Evolutionary conservation across 2,329 filamentous ascomycete species (phyloP).

Genomic region (Phialemonium atrogriseum): DNA sequence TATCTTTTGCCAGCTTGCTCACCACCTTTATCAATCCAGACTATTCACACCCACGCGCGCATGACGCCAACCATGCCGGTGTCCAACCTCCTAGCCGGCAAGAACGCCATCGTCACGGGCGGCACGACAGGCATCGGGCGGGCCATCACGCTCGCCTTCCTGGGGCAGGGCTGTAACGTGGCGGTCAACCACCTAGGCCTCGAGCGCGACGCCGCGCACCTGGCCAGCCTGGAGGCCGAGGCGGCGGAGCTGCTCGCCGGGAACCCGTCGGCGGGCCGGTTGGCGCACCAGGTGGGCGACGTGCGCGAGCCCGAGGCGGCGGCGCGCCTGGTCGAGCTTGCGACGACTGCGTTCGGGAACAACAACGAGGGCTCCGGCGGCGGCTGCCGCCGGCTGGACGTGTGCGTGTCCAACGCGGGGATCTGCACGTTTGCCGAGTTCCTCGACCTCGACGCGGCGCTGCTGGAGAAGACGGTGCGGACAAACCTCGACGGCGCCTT

Average conservation of each 20-base stretch:
- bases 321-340: conserved; percentile 62
- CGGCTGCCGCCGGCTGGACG: conserved; percentile 56
- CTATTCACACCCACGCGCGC: too few species aligned
- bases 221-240: conserved; percentile 43
- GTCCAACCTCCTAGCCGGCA: conserved; percentile 55
- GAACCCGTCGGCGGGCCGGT: conserved; percentile 39
- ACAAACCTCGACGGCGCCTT: conserved; percentile 88
- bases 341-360: conserved; percentile 55
- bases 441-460: conserved; percentile 60
- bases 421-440: conserved; percentile 87
- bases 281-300: conserved; percentile 68
- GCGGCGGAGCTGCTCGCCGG: conserved; percentile 35
- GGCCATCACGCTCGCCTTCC: conserved; percentile 73
- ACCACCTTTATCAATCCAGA: too few species aligned
- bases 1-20: too few species aligned
- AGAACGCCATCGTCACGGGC: conserved; percentile 80
- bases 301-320: conserved; percentile 66
- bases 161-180: conserved; percentile 69
- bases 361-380: too few species aligned
- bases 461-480: conserved; percentile 62
- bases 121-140: conserved; percentile 81
- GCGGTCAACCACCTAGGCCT: conserved; percentile 72
- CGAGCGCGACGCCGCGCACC: conserved; percentile 38
- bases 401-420: conserved; percentile 85
- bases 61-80: conserved; percentile 27